Evolutionary conservation across 2,329 filamentous ascomycete genomes (phyloP).

Genomic region (Neoscytalidium dimidiatum): DNA sequence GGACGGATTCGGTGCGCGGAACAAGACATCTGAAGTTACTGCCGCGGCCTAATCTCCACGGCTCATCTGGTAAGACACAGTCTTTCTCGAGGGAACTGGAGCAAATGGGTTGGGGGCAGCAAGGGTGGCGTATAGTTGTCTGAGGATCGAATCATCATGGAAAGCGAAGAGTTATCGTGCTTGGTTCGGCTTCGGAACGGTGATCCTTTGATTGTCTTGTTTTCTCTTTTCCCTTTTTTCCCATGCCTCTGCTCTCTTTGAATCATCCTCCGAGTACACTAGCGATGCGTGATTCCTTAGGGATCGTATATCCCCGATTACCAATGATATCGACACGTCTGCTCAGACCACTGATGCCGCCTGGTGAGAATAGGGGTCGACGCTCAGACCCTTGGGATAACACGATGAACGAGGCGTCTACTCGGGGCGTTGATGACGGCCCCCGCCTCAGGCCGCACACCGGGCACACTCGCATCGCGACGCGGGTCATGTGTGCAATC

Average conservation of each 20-base stretch:
- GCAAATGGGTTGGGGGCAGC: constrained; percentile 18
- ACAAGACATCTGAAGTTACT: constrained; percentile 16
- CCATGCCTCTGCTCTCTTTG: constrained; percentile 19
- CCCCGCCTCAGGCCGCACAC: not conserved
- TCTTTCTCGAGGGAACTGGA: constrained; percentile 18
- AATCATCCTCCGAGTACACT: constrained; percentile 20
- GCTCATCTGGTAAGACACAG: constrained; percentile 16
- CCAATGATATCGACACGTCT: constrained; percentile 20
- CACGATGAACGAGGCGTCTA: not conserved
- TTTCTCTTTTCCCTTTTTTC: constrained; percentile 17
- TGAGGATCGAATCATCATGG: constrained; percentile 21
- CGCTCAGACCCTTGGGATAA: constrained; percentile 7
- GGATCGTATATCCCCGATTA: constrained; percentile 16
- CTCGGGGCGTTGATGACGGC: not conserved
- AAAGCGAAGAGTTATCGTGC: constrained; percentile 20
- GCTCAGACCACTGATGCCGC: constrained; percentile 2
- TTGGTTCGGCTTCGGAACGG: constrained; percentile 20
- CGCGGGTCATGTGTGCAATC: constrained; percentile 1
- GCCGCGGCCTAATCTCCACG: constrained; percentile 17
- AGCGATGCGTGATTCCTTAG: constrained; percentile 18
- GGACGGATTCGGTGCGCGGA: not conserved
- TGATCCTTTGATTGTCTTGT: constrained; percentile 20
- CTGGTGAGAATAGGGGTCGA: constrained; percentile 16
- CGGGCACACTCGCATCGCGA: not conserved
- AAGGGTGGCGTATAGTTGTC: constrained; percentile 20